Percentiles rank a stretch among this genome's conserved stretches.
phyloP scores from a whole-genome alignment of 257 asterid species.

The Verbascum thapsus region DNA sequence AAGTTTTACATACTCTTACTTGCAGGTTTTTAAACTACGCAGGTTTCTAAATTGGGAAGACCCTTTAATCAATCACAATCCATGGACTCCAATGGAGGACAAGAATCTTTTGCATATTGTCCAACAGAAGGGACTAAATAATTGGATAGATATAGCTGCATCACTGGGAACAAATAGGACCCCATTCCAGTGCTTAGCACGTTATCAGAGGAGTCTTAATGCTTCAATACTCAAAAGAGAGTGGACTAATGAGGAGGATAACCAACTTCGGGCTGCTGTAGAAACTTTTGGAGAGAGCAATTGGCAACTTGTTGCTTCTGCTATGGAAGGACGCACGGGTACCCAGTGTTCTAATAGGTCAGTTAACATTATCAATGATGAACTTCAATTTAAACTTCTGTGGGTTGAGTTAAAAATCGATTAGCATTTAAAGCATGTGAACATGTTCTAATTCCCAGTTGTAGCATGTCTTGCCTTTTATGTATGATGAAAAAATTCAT shows the following conservation, averaged over 20 bases:
- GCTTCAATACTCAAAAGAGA: conserved; percentile 89
- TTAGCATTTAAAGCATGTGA: conserved; percentile 8
- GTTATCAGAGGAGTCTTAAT: conserved; percentile 94
- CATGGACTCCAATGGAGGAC: conserved; percentile 79
- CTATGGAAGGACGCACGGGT: conserved; percentile 82
- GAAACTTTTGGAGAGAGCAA: conserved; percentile 84
- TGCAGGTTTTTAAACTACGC: conserved; percentile 74
- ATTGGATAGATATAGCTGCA: conserved; percentile 87
- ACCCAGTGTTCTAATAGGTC: conserved; percentile 98
- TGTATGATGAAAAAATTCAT: not conserved
- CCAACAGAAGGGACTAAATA: conserved; percentile 64
- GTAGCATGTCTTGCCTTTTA: conserved; percentile 9
- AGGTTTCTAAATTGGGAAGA: conserved; percentile 56
- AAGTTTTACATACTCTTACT: conserved; percentile 18
- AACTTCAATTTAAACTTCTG: too few species aligned
- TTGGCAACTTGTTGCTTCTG: conserved; percentile 87
- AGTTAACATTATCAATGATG: too few species aligned
- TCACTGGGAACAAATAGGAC: conserved; percentile 79
- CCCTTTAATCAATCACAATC: conserved; percentile 64
- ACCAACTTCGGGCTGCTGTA: conserved; percentile 77
- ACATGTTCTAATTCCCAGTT: not conserved
- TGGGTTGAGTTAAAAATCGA: too few species aligned
- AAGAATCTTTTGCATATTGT: conserved; percentile 73
- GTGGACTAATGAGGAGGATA: conserved; percentile 89
- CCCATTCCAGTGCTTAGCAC: conserved; percentile 93